Evolutionary conservation across 495 filamentous ascomycete genomes (phyloP), one percentile per base, ranked within the genome.

Genomic region (Recurvomyces mirabilis): DNA sequence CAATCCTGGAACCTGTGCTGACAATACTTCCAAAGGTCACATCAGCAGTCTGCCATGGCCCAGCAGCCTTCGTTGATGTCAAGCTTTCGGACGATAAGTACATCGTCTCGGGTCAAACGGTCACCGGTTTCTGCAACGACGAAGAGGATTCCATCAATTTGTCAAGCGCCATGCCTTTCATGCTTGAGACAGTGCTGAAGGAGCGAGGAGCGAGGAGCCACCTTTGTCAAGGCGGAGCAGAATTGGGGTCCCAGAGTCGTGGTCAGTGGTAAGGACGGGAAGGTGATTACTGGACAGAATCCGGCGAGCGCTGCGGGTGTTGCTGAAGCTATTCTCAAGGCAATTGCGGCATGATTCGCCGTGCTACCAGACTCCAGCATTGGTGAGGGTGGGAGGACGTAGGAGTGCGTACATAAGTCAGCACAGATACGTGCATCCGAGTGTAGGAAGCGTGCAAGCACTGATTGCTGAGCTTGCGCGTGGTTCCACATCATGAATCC

Each of bases 211-310:
- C 63, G 60, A 0, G 77, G 74, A 0, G 74, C 65, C 0, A 60
- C 61, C 28, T 85, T 68, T 52, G 67, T 70, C 37, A 82, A 79
- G 65, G 73, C 79, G 0, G 68, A 56, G 0, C 56, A 73, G 56
- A 60, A 67, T 5, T 85, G 70, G 73, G 74, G 51, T 0, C 65
- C 63, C 59, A 72, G 79, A 59, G 75, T 84, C 11, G 68, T 75
- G 20, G 69, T 77, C 22, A 44, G 50, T 38, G 49, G 78, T 0
- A 66, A 64, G 52, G 53, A 55, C 26, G 49, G 78, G 0, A 65
- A 63, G 52, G 42, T 87, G 41, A 80, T 87, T 46, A 86, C 82
- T 1, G 82, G 82, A 0, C 81, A 87, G 66, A 87, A 86, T 52
- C 82, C 82, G 13, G 72, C 70, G 7, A 79, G 74, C 57, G 80